These are phyloP conservation scores for Mycena vitilis DNA, from an alignment of 768 basidiomycete species.

Conservation along the genomic window DNA sequence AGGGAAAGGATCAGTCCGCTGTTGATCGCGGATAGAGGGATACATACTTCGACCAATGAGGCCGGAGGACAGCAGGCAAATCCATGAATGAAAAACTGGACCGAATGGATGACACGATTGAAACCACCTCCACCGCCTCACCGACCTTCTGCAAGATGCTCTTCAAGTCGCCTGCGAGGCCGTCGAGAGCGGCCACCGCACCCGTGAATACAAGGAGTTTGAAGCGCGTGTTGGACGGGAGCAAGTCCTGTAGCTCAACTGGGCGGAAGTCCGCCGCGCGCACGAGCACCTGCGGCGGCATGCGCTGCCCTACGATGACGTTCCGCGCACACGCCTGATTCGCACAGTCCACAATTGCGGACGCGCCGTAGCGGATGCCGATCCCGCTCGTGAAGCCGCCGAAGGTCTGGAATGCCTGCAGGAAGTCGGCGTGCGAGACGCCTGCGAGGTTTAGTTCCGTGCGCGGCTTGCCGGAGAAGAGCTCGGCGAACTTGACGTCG, in stretches of 20 bases:
- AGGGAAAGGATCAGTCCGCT: background rate
- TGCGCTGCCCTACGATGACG: slow-evolving; percentile 63
- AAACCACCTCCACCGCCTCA: slow-evolving; percentile 56
- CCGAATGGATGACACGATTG: slow-evolving; percentile 53
- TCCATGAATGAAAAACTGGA: slow-evolving; percentile 55
- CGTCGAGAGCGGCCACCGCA: slow-evolving; percentile 47
- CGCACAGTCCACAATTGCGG: slow-evolving; percentile 53
- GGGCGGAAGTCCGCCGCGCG: slow-evolving; percentile 63
- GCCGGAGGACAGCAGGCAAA: slow-evolving; percentile 58
- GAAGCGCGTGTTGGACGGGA: slow-evolving; percentile 65
- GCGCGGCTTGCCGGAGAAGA: slow-evolving; percentile 78
- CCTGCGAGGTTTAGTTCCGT: slow-evolving; percentile 59
- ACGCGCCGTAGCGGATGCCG: slow-evolving; percentile 63
- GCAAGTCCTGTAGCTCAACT: slow-evolving; percentile 64
- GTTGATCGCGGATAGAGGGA: background rate
- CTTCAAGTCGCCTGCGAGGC: slow-evolving; percentile 49
- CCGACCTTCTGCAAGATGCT: slow-evolving; percentile 47
- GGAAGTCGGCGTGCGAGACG: slow-evolving; percentile 64
- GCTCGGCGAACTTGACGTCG: slow-evolving; percentile 70
- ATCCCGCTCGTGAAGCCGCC: slow-evolving; percentile 68
- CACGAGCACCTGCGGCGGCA: slow-evolving; percentile 61
- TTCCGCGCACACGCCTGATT: slow-evolving; percentile 53
- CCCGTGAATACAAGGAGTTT: slow-evolving; percentile 68
- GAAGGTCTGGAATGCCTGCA: slow-evolving; percentile 64
- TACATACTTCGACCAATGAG: slow-evolving; percentile 72